A percentile compares a stretch with the other conserved stretches of the same genome.
Evolutionary conservation across 2,329 filamentous ascomycete genomes (phyloP).

Genomic region (Arthrobotrys entomopaga): DNA sequence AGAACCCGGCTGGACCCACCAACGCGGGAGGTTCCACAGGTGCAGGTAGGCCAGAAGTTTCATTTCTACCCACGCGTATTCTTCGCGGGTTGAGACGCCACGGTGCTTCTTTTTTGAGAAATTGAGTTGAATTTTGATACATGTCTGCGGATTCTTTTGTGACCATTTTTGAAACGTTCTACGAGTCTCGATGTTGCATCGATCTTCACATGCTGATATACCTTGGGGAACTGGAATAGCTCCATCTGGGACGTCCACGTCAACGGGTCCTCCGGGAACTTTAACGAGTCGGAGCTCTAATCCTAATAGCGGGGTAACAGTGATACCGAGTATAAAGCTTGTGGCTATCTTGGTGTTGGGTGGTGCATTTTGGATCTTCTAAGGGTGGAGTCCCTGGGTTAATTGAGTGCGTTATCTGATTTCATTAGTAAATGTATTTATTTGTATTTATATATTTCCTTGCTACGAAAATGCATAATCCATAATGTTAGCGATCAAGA

Average conservation of each 20-base stretch:
- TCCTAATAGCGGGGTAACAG: constrained; percentile 26
- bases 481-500: no score
- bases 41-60: constrained; percentile 10
- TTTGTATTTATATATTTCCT: no score
- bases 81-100: constrained; percentile 1
- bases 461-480: no score
- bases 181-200: no score
- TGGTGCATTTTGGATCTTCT: constrained; percentile 25
- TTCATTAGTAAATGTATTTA: no score
- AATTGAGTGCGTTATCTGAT: no score
- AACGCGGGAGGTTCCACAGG: constrained; percentile 7
- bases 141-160: no score
- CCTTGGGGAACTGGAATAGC: neutral
- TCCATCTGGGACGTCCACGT: constrained; percentile 1
- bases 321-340: constrained; percentile 14
- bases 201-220: neutral
- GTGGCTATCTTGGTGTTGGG: constrained; percentile 26
- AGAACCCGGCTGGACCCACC: constrained; percentile 11
- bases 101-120: neutral
- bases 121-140: neutral
- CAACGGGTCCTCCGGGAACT: neutral
- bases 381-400: no score
- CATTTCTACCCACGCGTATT: neutral
- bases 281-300: constrained; percentile 2
- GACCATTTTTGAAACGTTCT: no score